These are phyloP conservation scores for Dactylellina parvicollis DNA, from an alignment of 2,329 filamentous ascomycete species.

Conservation along the genomic window DNA sequence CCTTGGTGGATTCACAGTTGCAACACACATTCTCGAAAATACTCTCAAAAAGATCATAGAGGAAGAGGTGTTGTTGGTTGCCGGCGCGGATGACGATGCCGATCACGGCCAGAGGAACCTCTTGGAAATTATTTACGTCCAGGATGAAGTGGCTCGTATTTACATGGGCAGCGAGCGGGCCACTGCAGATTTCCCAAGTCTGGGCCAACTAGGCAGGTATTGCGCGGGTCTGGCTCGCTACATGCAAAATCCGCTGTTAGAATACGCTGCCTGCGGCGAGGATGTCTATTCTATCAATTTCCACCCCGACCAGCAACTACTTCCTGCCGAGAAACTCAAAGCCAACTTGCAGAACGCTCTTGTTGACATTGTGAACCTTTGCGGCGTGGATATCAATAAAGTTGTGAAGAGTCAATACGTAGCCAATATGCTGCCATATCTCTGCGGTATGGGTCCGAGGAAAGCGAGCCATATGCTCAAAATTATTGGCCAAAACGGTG, in stretches of 20 bases:
- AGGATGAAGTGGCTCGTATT: constrained; percentile 95
- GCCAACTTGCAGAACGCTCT: constrained; percentile 93
- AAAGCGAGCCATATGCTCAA: constrained; percentile 88
- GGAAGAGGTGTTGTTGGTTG: constrained; percentile 74
- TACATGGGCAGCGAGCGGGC: constrained; percentile 91
- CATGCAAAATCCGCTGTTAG: constrained; percentile 93
- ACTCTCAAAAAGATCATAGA: constrained; percentile 81
- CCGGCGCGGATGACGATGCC: constrained; percentile 66
- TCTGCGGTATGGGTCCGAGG: constrained; percentile 88
- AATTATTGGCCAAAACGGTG: constrained; percentile 90
- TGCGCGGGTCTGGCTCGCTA: constrained; percentile 90
- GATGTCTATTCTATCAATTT: constrained; percentile 88
- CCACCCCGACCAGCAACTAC: constrained; percentile 86
- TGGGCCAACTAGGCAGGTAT: constrained; percentile 83
- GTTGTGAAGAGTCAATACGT: constrained; percentile 81
- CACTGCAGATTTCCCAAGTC: constrained; percentile 79
- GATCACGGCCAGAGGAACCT: constrained; percentile 79
- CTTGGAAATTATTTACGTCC: constrained; percentile 88
- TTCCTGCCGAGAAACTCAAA: constrained; percentile 85
- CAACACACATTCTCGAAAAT: constrained; percentile 83
- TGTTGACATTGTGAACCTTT: constrained; percentile 98
- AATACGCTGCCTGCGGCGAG: constrained; percentile 90
- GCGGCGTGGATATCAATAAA: constrained; percentile 94
- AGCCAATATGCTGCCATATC: constrained; percentile 86
- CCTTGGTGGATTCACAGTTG: constrained; percentile 86